Conservation (phyloP, 805 yeast genomes). For the Yarrowia yakushimensis region DNA sequence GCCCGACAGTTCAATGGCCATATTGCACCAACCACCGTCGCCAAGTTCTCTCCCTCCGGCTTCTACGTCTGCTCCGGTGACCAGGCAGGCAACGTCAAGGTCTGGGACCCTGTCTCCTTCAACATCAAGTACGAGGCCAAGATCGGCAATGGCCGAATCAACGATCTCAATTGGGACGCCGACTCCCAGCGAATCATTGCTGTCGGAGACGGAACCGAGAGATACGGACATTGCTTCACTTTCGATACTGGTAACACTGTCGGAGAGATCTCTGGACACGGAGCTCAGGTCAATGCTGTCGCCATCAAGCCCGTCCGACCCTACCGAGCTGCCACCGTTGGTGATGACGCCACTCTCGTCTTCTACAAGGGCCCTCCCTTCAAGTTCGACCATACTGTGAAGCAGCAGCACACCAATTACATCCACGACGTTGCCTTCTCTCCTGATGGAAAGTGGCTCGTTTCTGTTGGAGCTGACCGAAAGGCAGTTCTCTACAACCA, state of each 20-base stretch:
- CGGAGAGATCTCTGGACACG: slow-evolving; percentile 93
- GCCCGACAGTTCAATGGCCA: slow-evolving; percentile 74
- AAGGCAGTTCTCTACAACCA: slow-evolving; percentile 72
- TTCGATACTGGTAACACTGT: slow-evolving; percentile 96
- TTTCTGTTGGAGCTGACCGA: slow-evolving; percentile 84
- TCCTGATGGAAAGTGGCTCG: slow-evolving; percentile 70
- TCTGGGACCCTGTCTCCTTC: slow-evolving; percentile 71
- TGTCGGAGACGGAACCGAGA: slow-evolving; percentile 90
- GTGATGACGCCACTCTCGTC: slow-evolving; percentile 83
- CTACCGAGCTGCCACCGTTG: slow-evolving; percentile 85
- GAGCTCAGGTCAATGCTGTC: slow-evolving; percentile 77
- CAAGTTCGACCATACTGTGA: slow-evolving; percentile 68
- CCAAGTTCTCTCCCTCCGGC: slow-evolving; percentile 85
- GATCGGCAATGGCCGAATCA: slow-evolving; percentile 75
- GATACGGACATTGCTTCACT: slow-evolving; percentile 87
- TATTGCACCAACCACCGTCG: slow-evolving; percentile 69
- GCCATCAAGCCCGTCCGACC: slow-evolving; percentile 84
- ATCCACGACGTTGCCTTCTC: slow-evolving; percentile 78
- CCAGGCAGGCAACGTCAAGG: slow-evolving; percentile 78
- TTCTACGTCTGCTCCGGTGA: slow-evolving; percentile 90
- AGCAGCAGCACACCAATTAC: slow-evolving; percentile 73
- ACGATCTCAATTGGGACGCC: slow-evolving; percentile 86
- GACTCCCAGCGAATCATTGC: slow-evolving; percentile 84
- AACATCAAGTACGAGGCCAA: slow-evolving; percentile 75
- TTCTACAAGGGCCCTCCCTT: slow-evolving; percentile 93